Evolutionary conservation across 1,284 basidiomycete species (phyloP), one percentile per base, ranked within the genome.

Genomic region (Ustilago xerochloae): DNA sequence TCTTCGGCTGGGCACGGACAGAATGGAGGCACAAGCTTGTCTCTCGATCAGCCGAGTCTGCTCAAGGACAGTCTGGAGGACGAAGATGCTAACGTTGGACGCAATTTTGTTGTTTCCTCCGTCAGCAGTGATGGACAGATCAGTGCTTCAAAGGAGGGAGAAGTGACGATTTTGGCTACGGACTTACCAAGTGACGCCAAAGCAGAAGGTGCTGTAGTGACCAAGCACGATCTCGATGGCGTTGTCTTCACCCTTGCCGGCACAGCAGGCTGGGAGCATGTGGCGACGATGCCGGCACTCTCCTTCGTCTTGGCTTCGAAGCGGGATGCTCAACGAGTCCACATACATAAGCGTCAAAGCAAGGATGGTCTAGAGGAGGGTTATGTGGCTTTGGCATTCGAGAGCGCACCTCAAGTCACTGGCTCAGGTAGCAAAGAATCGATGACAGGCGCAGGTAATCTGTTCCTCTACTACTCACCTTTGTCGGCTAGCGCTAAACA

Each of bases 261-360:
- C 22, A 28, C 49, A 22, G 35, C 18, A 26, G 80, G 49, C 47
- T 98, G 95, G 95, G 86, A 75, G 39, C 95, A 98, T 83, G 84
- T 85, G 1, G 87, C 89, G 10, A 97, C 94, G 0, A 93, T 90
- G 82, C 91, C 93, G 5, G 96, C 94, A 0, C 88, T 99, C 4
- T 89, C 93, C 1, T 99, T 97, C 81, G 96, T 98, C 18, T 88
- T 99, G 29, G 93, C 94, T 1, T 95, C 93, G 4, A 99, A 99
- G 84, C 63, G 75, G 1, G 81, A 82, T 52, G 79, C 79, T 30
- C 75, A 78, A 39, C 75, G 75, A 6, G 70, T 81, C n/a, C 73
- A 79, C 39, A 39, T 77, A 18, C 39, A 75, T 20, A 46, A 60
- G 13, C 50, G 51, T 26, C 46, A 13, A 22, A 32, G 9, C 24